phyloP scores from a whole-genome alignment of 2,329 filamentous ascomycete genomes.

The Diaporthe citri region DNA sequence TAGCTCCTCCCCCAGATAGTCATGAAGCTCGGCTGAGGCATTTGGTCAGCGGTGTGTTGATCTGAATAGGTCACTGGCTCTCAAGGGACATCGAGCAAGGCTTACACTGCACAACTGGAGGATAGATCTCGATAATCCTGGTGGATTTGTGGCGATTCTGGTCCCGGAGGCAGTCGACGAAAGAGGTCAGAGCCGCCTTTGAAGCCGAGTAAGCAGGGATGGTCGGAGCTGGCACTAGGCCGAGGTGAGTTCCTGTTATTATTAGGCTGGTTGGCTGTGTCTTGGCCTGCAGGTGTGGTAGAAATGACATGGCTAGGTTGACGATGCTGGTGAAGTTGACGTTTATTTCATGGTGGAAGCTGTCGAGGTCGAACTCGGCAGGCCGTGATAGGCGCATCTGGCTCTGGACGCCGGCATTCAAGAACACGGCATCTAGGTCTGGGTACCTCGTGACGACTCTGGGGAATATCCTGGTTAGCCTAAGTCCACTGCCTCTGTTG shows the following conservation, averaged over 20 bases:
- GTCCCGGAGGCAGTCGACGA: slow-evolving; percentile 54
- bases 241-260: slow-evolving; percentile 55
- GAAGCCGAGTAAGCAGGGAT: slow-evolving; percentile 58
- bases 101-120: slow-evolving; percentile 50
- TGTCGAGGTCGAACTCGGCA: slow-evolving; percentile 50
- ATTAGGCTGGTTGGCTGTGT: slow-evolving; percentile 41
- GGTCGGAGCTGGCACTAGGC: slow-evolving; percentile 52
- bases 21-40: slow-evolving; percentile 43
- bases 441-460: slow-evolving; percentile 46
- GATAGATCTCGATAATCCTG: slow-evolving; percentile 54
- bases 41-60: slow-evolving; percentile 34
- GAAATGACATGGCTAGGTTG: slow-evolving; percentile 55
- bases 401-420: slow-evolving; percentile 48
- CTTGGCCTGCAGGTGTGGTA: slow-evolving; percentile 52
- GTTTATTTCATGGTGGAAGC: slow-evolving; percentile 54
- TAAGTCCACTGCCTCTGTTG: background rate
- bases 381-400: slow-evolving; percentile 54
- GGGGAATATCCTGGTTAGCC: background rate
- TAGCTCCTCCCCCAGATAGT: slow-evolving; percentile 42
- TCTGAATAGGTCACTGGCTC: background rate
- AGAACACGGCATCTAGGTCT: slow-evolving; percentile 58
- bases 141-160: slow-evolving; percentile 48
- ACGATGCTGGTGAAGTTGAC: slow-evolving; percentile 57
- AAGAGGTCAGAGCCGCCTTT: slow-evolving; percentile 58
- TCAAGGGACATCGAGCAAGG: slow-evolving; percentile 20